A percentile compares a stretch with the other conserved stretches of the same genome.
Conservation (phyloP, 495 filamentous ascomycete genomes). For the Aspergillus homomorphus region DNA sequence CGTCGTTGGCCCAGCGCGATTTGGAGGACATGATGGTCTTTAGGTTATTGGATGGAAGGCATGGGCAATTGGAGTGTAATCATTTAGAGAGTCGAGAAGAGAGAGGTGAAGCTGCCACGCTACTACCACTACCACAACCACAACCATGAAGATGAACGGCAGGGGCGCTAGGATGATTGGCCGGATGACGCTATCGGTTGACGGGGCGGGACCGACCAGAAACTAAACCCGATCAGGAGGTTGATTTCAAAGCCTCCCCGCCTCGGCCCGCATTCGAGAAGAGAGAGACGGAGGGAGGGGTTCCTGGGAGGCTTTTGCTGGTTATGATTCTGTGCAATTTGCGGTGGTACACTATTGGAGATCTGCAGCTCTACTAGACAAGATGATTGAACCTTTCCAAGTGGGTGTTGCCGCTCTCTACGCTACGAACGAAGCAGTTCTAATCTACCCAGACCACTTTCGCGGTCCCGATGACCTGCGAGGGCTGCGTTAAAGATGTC, state of each 20-base stretch:
- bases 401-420: conserved; percentile 26
- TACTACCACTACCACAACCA: neutral
- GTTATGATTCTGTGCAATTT: neutral
- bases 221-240: conserved; percentile 10
- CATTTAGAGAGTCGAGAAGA: neutral
- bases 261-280: conserved; percentile 13
- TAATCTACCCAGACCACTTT: conserved; percentile 69
- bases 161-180: conserved; percentile 12
- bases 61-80: neutral
- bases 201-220: conserved; percentile 18
- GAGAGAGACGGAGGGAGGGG: neutral
- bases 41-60: neutral
- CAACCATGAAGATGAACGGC: neutral
- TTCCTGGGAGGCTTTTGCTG: no score
- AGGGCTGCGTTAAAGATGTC: conserved; percentile 79
- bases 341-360: neutral
- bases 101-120: neutral
- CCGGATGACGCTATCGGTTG: conserved; percentile 34
- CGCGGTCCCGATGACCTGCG: conserved; percentile 89
- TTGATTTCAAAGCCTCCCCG: conserved; percentile 41
- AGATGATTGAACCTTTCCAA: conserved; percentile 60
- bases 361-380: conserved; percentile 17
- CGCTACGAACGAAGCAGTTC: conserved; percentile 4
- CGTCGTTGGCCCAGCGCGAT: conserved; percentile 80
- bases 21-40: conserved; percentile 56